phyloP scores from a whole-genome alignment of 2,329 filamentous ascomycete genomes.

The Epichloe sp. region DNA sequence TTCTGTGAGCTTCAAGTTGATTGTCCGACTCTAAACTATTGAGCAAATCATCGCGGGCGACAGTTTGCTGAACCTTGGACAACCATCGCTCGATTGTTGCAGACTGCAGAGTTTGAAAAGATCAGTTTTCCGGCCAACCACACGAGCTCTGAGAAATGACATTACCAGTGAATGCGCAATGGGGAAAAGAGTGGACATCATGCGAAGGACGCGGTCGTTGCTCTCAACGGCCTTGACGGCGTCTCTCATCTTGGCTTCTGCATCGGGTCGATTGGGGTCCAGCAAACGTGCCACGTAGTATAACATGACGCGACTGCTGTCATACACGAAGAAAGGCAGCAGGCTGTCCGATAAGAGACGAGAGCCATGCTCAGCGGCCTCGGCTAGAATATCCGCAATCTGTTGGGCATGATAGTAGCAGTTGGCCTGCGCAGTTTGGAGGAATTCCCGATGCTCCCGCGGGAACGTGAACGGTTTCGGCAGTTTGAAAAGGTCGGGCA shows the following conservation, averaged over 20 bases:
- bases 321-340: slow-evolving; percentile 32
- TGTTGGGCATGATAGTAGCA: slow-evolving; percentile 26
- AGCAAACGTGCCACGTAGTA: slow-evolving; percentile 33
- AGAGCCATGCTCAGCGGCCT: slow-evolving; percentile 27
- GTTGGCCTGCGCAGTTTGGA: slow-evolving; percentile 22
- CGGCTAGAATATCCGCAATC: slow-evolving; percentile 25
- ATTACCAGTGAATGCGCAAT: slow-evolving; percentile 26
- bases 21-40: slow-evolving; percentile 11
- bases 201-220: slow-evolving; percentile 23
- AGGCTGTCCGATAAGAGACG: slow-evolving; percentile 29
- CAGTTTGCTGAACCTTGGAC: slow-evolving; percentile 22
- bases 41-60: slow-evolving; percentile 10
- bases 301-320: slow-evolving; percentile 33
- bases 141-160: background rate
- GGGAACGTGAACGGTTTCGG: slow-evolving; percentile 27
- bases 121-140: background rate
- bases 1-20: slow-evolving; percentile 11
- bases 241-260: slow-evolving; percentile 23
- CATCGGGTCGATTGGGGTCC: slow-evolving; percentile 22
- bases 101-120: slow-evolving; percentile 13
- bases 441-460: slow-evolving; percentile 23
- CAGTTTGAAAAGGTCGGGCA: slow-evolving; percentile 32
- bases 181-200: slow-evolving; percentile 25
- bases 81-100: slow-evolving; percentile 26
- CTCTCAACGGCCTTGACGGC: slow-evolving; percentile 27